A percentile compares a stretch with the other conserved stretches of the same genome.
Conservation (phyloP, 441 rosid species). For the Bocquillonia castaneifolia region DNA sequence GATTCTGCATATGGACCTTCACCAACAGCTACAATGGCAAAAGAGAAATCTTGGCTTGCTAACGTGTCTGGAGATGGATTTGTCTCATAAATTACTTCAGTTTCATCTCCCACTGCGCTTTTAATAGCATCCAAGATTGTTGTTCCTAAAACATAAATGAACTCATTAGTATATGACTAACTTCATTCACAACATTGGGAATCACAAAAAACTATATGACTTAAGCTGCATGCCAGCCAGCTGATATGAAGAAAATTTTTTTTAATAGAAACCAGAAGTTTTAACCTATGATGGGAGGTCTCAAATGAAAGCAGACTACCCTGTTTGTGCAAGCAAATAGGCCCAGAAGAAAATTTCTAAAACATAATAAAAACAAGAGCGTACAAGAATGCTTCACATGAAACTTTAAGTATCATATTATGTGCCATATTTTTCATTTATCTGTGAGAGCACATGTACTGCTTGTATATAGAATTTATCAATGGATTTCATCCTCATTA, state of each 20-base stretch:
- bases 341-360: background rate
- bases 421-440: background rate
- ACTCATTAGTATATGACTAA: constrained; percentile 3
- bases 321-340: too few relatives aligned
- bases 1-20: constrained; percentile 78
- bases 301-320: background rate
- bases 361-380: background rate
- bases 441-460: background rate
- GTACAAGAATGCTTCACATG: background rate
- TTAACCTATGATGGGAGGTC: background rate
- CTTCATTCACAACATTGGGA: background rate
- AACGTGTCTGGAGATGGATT: constrained; percentile 54
- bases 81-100: constrained; percentile 64
- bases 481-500: background rate
- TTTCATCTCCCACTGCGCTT: constrained; percentile 53
- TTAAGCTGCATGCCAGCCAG: background rate
- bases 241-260: background rate
- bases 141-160: constrained; percentile 46
- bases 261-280: background rate
- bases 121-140: constrained; percentile 77
- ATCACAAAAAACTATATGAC: background rate
- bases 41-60: constrained; percentile 43
- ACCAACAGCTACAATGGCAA: constrained; percentile 78
- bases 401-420: background rate
- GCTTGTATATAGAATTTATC: background rate